phyloP scores from a whole-genome alignment of 768 basidiomycete species.

The Calocybe gangraenosa region DNA sequence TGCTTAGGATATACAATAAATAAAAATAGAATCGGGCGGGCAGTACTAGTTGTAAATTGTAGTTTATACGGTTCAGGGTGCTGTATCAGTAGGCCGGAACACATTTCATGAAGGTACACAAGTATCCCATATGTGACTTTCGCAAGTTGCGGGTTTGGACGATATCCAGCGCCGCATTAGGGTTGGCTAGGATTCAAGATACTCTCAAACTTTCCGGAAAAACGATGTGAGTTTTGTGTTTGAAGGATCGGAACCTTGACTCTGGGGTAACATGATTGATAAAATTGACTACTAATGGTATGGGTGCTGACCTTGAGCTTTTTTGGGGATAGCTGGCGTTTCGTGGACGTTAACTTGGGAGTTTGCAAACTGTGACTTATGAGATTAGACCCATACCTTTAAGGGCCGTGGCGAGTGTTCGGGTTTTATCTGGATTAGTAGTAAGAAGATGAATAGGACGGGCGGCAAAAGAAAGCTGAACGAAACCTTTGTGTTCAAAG shows the following conservation, averaged over 20 bases:
- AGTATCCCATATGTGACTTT: too few species aligned
- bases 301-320: constrained; percentile 4
- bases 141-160: too few species aligned
- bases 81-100: too few species aligned
- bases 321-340: background rate
- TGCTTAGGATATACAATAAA: too few species aligned
- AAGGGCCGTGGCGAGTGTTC: background rate
- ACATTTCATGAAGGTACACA: too few species aligned
- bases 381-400: background rate
- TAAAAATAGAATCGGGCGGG: too few species aligned
- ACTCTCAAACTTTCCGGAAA: constrained; percentile 5
- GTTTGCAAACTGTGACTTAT: background rate
- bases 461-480: background rate
- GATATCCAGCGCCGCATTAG: too few species aligned
- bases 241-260: background rate
- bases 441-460: background rate
- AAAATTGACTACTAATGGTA: background rate
- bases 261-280: background rate
- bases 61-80: too few species aligned
- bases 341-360: background rate
- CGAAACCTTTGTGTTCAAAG: constrained; percentile 2
- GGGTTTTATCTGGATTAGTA: background rate
- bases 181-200: too few species aligned
- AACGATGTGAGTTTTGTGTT: constrained; percentile 8
- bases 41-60: too few species aligned